These are phyloP conservation scores for Periglandula ipomoeae DNA, from an alignment of 2,329 filamentous ascomycete genomes.

Conservation along the genomic window DNA sequence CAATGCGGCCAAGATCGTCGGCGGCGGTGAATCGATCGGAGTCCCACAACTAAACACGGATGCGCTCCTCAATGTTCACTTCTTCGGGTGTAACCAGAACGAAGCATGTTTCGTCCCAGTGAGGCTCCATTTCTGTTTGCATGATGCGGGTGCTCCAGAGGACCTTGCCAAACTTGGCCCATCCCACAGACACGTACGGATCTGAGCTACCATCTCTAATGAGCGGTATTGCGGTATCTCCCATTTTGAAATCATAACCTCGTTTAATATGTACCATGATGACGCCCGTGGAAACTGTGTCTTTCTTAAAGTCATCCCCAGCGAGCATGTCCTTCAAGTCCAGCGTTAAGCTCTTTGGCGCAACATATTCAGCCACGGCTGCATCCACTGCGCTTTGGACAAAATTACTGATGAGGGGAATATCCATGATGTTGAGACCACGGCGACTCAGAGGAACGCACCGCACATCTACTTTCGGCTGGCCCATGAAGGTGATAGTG, in stretches of 20 bases:
- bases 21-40: slow-evolving; percentile 64
- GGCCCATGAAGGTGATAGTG: slow-evolving; percentile 65
- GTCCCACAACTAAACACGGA: slow-evolving; percentile 67
- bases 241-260: slow-evolving; percentile 62
- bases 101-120: slow-evolving; percentile 62
- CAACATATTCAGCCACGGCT: slow-evolving; percentile 65
- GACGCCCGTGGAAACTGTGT: slow-evolving; percentile 55
- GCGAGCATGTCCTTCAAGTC: slow-evolving; percentile 70
- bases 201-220: slow-evolving; percentile 55
- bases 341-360: slow-evolving; percentile 64
- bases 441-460: slow-evolving; percentile 62
- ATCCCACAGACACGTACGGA: slow-evolving; percentile 62
- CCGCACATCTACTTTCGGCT: slow-evolving; percentile 62
- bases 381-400: slow-evolving; percentile 67
- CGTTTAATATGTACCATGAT: slow-evolving; percentile 57
- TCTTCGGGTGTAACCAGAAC: slow-evolving; percentile 64
- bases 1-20: slow-evolving; percentile 65
- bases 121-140: slow-evolving; percentile 54
- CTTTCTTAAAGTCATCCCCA: slow-evolving; percentile 72
- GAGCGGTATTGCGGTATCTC: slow-evolving; percentile 53
- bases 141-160: slow-evolving; percentile 54
- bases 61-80: slow-evolving; percentile 59
- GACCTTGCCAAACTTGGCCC: slow-evolving; percentile 68
- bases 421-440: slow-evolving; percentile 64
- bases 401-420: slow-evolving; percentile 66